A percentile compares a stretch with the other conserved stretches of the same genome.
These are phyloP conservation scores for Aspergillus puulaauensis DNA, from an alignment of 2,329 filamentous ascomycete genomes.

Conservation along the genomic window DNA sequence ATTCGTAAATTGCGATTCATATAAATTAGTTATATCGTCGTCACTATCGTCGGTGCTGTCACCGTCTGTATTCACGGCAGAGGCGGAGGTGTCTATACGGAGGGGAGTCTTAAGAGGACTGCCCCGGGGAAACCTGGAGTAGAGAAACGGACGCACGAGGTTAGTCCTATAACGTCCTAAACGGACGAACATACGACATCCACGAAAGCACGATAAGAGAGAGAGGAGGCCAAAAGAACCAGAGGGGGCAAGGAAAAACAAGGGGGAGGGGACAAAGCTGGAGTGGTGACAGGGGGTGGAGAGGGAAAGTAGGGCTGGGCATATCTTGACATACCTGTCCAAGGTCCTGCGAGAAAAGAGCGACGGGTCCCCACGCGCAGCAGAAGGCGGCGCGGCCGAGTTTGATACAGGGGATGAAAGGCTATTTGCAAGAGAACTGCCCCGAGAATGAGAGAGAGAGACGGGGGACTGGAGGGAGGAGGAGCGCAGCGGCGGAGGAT, in stretches of 20 bases:
- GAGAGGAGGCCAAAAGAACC: constrained; percentile 4
- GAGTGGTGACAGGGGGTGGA: constrained; percentile 5
- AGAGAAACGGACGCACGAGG: constrained; percentile 21
- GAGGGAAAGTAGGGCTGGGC: constrained; percentile 10
- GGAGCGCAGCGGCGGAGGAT: constrained; percentile 6
- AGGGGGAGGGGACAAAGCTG: constrained; percentile 1
- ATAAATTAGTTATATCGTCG: constrained; percentile 25
- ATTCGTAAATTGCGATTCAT: constrained; percentile 35
- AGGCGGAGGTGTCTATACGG: constrained; percentile 33
- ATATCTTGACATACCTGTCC: constrained; percentile 37
- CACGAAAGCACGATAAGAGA: constrained; percentile 3
- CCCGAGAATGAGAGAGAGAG: constrained; percentile 5
- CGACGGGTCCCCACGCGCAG: constrained; percentile 27
- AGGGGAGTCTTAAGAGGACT: constrained; percentile 32
- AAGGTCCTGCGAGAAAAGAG: constrained; percentile 37
- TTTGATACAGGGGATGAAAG: constrained; percentile 1
- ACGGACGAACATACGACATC: constrained; percentile 22
- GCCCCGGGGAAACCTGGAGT: constrained; percentile 41
- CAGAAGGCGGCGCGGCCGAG: constrained; percentile 22
- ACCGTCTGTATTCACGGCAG: constrained; percentile 23
- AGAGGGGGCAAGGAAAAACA: constrained; percentile 5
- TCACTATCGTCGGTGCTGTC: constrained; percentile 31
- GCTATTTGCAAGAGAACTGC: constrained; percentile 2
- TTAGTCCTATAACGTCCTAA: constrained; percentile 25
- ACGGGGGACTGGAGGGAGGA: constrained; percentile 10